Percentiles rank a stretch among this genome's conserved stretches.
phyloP scores from a whole-genome alignment of 1,139 yeast genomes.

The Suhomyces maxii region DNA sequence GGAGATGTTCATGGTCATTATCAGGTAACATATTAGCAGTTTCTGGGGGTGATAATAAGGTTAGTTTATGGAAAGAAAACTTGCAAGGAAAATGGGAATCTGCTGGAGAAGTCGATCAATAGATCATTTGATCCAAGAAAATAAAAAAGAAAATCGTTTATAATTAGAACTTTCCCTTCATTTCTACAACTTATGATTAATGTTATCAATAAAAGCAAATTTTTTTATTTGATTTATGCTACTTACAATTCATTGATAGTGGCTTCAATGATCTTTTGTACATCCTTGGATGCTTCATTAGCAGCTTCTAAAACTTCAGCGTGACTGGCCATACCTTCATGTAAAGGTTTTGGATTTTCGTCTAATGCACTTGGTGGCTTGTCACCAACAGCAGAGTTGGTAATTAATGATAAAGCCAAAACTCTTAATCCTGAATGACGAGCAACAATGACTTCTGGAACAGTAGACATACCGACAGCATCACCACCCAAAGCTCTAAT shows the following conservation, averaged over 20 bases:
- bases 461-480: conserved; percentile 97
- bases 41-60: conserved; percentile 94
- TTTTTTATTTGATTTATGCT: background rate
- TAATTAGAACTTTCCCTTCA: conserved; percentile 1
- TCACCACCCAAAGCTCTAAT: conserved; percentile 78
- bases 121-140: conserved; percentile 10
- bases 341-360: conserved; percentile 51
- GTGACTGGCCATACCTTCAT: conserved; percentile 84
- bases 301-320: conserved; percentile 88
- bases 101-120: conserved; percentile 92
- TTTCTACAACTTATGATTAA: conserved; percentile 12
- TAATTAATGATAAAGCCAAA: conserved; percentile 80
- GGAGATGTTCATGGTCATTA: conserved; percentile 98
- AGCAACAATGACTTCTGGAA: conserved; percentile 91
- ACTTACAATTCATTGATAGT: conserved; percentile 51
- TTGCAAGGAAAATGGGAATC: conserved; percentile 94
- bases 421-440: conserved; percentile 83
- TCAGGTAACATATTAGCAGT: conserved; percentile 95
- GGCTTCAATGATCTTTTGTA: conserved; percentile 65
- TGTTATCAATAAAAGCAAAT: conserved; percentile 10
- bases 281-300: conserved; percentile 75
- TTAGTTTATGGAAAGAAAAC: conserved; percentile 95
- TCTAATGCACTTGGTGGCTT: conserved; percentile 74
- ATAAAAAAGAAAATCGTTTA: background rate
- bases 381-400: conserved; percentile 78